Base-by-base conservation (phyloP, 164 flowering plant genomes). In the Vitis amurensis region DNA sequence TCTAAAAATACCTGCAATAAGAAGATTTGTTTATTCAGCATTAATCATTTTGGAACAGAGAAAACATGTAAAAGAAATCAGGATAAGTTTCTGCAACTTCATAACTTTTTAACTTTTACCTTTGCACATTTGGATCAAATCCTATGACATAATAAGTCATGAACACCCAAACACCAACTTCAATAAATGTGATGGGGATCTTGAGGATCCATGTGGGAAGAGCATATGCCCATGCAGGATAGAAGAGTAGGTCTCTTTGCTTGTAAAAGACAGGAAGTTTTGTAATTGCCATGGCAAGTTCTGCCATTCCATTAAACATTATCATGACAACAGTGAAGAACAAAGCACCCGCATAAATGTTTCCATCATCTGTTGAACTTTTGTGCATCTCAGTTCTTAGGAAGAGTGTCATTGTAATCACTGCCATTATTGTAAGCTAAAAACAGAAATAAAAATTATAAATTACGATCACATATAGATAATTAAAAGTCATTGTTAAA, bases 191-290 rank as follows among this genome's bases (percentile, higher is more conserved):
- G 17, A 83, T 62, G 15, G 90, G 86, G 50, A 83, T 79, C 73
- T 81, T 84, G 60, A 86, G 83, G 69, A 86, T 66, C 90, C 90
- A 86, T 58, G 73, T 61, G 13, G 89, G 87, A 7, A 82, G 66
- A 31, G 86, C 69, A 70, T 86, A 86, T 15, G 84, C 85, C 89
- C 90, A 86, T 30, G 90, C 53, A 44, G 88, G 88, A 74, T 50
- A 84, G 77, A 80, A 81, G 51, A 74, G 80, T 12, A 81, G 80
- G 70, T 86, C 85, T 58, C 89, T 71, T 67, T 86, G 89, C 78
- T 84, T 86, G 75, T 80, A 84, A 60, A 86, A 86, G 2, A 84
- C 80, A 9, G 89, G 89, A 74, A 86, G 87, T 73, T 76, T 84
- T 8, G 68, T 63, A 29, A 82, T 74, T 6, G 85, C 73, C 84